Evolutionary conservation across 2,329 filamentous ascomycete genomes (phyloP), one percentile per base, ranked within the genome.

Genomic region (Daldinia sp.): DNA sequence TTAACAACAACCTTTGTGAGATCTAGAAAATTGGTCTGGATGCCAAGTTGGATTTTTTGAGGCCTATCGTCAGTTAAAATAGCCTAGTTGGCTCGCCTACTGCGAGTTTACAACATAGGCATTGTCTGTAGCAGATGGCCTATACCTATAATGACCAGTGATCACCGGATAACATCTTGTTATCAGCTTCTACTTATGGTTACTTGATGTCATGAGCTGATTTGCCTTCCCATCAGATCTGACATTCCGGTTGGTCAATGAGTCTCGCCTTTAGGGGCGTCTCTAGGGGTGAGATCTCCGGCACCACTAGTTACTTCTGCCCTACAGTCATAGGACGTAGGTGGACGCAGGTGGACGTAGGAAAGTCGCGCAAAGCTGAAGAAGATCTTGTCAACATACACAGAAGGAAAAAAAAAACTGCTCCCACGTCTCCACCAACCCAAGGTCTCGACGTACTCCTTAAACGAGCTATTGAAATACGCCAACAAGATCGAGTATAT

Each of bases 341-440:
- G n/a, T n/a, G n/a, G n/a, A n/a, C n/a, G n/a, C n/a, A n/a, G n/a
- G n/a, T n/a, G n/a, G n/a, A n/a, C n/a, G 45, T 58, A 27, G 3
- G 32, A 64, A 63, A 66, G 59, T 65, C 58, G 54, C 58, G 39
- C 53, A 62, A 13, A 37, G 27, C 48, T 54, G 21, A 29, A 39
- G 15, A 35, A 29, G 51, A 41, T 52, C 37, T 37, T 61, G 4
- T 41, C 30, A 32, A 53, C 49, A 47, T 55, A 21, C n/a, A n/a
- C n/a, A n/a, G n/a, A n/a, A n/a, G n/a, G n/a, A n/a, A n/a, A n/a
- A n/a, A n/a, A 55, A 58, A 59, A 45, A 37, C 6, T 54, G 48
- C 45, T 55, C 49, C 47, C 23, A 37, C 8, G 15, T 65, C 53
- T 41, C 58, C 50, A 55, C 63, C 54, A 7, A 17, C 34, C 34